These are phyloP conservation scores for Podila epicladia DNA, from an alignment of 192 early-diverging fungal species.

Conservation along the genomic window DNA sequence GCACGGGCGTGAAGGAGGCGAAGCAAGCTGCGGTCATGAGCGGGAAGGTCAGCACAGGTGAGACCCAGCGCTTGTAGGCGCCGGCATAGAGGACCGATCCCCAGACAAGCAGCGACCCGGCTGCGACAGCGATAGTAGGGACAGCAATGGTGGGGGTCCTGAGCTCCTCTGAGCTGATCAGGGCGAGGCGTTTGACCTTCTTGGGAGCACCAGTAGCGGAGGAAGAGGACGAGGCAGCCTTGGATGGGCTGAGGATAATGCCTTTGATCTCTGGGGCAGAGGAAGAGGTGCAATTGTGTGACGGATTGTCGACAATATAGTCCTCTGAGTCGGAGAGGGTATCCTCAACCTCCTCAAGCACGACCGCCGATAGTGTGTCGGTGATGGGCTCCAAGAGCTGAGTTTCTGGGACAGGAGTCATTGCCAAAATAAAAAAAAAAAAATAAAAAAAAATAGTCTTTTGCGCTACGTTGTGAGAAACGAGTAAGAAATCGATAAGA, in stretches of 20 bases:
- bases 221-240: background rate
- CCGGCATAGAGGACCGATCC: constrained; percentile 24
- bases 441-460: background rate
- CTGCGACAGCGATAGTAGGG: constrained; percentile 35
- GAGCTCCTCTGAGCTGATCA: constrained; percentile 42
- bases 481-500: background rate
- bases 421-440: background rate
- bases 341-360: background rate
- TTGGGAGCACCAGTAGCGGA: background rate
- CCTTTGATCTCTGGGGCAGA: background rate
- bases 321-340: background rate
- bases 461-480: background rate
- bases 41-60: constrained; percentile 24
- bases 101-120: constrained; percentile 23
- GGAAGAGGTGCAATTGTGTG: background rate
- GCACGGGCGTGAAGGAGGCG: constrained; percentile 41
- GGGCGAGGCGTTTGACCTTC: constrained; percentile 18
- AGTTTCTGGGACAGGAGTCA: background rate
- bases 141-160: constrained; percentile 40
- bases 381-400: background rate
- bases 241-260: constrained; percentile 7
- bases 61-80: constrained; percentile 35
- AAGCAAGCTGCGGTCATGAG: constrained; percentile 35
- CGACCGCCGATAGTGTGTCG: background rate
- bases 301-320: background rate